A percentile compares a stretch with the other conserved stretches of the same genome.
phyloP scores from a whole-genome alignment of 345 rosid species.

The Lumnitzera racemosa region DNA sequence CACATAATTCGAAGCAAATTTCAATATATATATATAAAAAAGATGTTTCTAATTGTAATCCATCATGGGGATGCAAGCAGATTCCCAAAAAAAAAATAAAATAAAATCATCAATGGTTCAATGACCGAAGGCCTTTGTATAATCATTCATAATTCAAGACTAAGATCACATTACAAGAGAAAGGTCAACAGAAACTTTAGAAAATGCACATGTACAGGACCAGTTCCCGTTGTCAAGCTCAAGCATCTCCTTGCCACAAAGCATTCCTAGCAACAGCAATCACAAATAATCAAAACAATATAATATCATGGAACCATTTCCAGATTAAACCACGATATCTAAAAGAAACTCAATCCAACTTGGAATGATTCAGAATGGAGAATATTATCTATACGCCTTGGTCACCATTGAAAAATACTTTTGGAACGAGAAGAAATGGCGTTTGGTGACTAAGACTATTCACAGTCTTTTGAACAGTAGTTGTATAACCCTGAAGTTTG shows the following conservation, averaged over 20 bases:
- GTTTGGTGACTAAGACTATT: background rate
- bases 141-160: background rate
- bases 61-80: too few species aligned
- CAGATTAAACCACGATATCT: too few species aligned
- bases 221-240: accelerated
- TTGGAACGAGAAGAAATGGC: slow-evolving; percentile 24
- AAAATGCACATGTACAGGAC: background rate
- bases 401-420: slow-evolving; percentile 5
- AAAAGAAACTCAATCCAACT: background rate
- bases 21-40: too few species aligned
- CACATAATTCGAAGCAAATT: too few species aligned
- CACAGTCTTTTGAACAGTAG: slow-evolving; percentile 2
- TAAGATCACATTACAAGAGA: background rate
- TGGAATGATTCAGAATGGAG: slow-evolving; percentile 4
- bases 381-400: slow-evolving; percentile 14
- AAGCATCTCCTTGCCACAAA: background rate
- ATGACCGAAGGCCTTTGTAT: too few species aligned
- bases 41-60: too few species aligned
- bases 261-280: too few species aligned
- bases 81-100: too few species aligned
- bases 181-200: background rate
- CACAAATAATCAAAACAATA: too few species aligned
- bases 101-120: too few species aligned
- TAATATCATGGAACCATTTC: too few species aligned
- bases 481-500: slow-evolving; percentile 12